Conservation (phyloP, 148 eudicot genomes). For the Silene conica region DNA sequence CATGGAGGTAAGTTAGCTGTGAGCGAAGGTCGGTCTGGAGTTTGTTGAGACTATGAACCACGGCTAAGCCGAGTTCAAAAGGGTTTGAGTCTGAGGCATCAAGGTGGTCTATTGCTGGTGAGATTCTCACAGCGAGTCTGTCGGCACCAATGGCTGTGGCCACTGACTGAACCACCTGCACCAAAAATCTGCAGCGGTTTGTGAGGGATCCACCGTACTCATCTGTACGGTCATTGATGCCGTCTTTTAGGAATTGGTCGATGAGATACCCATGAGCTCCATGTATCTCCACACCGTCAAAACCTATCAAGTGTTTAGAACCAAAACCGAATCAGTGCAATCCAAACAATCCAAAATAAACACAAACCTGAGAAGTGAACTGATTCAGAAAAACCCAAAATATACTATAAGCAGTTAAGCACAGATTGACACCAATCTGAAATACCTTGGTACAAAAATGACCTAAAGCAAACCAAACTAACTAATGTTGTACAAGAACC, state of each 20-base stretch:
- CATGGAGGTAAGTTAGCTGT: constrained; percentile 54
- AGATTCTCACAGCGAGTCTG: constrained; percentile 60
- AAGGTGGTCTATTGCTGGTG: constrained; percentile 85
- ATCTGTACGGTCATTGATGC: constrained; percentile 71
- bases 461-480: no score
- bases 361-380: no score
- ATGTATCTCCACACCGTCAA: constrained; percentile 89
- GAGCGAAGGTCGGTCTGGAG: constrained; percentile 39
- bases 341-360: neutral
- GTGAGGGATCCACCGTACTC: constrained; percentile 72
- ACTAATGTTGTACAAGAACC: no score
- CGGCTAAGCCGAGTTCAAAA: constrained; percentile 60
- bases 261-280: constrained; percentile 92
- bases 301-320: constrained; percentile 37
- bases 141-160: constrained; percentile 59
- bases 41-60: constrained; percentile 56
- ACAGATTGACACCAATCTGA: no score
- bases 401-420: no score
- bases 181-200: constrained; percentile 68
- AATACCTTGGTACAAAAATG: no score
- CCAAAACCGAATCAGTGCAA: neutral
- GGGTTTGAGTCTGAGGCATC: constrained; percentile 87
- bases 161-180: constrained; percentile 53
- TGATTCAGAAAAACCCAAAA: no score
- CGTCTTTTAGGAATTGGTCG: constrained; percentile 86